These are phyloP conservation scores for Cyamopsis tetragonoloba DNA, from an alignment of 306 rosid species.

Conservation along the genomic window DNA sequence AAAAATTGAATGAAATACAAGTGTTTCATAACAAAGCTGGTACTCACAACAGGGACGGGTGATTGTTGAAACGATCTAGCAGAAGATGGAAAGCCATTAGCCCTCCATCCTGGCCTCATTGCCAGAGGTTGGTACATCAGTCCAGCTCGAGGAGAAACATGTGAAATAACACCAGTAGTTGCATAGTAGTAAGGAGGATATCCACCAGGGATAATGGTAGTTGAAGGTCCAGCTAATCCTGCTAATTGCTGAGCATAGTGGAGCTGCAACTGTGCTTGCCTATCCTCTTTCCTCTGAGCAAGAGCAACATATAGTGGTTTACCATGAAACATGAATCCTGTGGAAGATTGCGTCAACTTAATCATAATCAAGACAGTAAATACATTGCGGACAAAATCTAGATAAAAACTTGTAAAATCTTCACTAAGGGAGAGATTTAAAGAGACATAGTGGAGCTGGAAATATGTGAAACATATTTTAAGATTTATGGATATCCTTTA, in stretches of 20 bases:
- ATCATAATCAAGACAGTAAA: not conserved
- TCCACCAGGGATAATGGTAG: conserved; percentile 62
- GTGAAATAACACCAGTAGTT: conserved; percentile 57
- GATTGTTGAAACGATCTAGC: conserved; percentile 61
- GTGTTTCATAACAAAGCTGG: conserved; percentile 7
- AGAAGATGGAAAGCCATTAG: conserved; percentile 54
- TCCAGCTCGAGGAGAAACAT: conserved; percentile 51
- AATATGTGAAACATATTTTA: not conserved
- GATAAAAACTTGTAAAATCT: not conserved
- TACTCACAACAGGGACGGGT: conserved; percentile 52
- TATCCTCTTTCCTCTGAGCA: conserved; percentile 90
- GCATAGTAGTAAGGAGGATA: conserved; percentile 71
- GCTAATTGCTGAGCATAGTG: conserved; percentile 54
- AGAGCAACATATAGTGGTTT: conserved; percentile 83
- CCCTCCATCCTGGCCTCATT: conserved; percentile 67
- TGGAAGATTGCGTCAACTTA: conserved; percentile 20
- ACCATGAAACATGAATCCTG: conserved; percentile 76
- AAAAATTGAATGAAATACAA: not conserved
- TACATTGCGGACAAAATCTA: conserved; percentile 15
- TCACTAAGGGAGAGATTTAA: not conserved
- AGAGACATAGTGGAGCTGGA: not conserved
- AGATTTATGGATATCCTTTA: conserved; percentile 1
- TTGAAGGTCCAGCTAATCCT: conserved; percentile 54
- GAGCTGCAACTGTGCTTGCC: conserved; percentile 66
- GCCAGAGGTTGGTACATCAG: conserved; percentile 59